Conservation (phyloP, 2,329 filamentous ascomycete genomes). For the Colletotrichum theobromicola region DNA sequence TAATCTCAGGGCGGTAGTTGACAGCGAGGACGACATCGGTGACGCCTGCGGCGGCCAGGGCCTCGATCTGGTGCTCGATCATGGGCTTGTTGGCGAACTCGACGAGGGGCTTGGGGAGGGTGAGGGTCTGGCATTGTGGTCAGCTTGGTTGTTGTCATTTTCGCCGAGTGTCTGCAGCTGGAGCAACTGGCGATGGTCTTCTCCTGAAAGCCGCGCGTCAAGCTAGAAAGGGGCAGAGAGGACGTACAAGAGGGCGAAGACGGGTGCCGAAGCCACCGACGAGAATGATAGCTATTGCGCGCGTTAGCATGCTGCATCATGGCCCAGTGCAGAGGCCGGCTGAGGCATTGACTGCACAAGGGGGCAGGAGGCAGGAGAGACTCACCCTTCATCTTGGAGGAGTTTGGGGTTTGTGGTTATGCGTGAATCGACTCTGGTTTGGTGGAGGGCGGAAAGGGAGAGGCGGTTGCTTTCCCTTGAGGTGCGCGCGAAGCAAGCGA, state of each 20-base stretch:
- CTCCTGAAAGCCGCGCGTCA: not conserved
- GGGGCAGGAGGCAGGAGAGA: not conserved
- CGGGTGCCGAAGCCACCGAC: slow-evolving; percentile 99
- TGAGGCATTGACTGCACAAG: not conserved
- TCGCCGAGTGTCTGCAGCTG: not conserved
- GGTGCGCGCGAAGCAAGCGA: slow-evolving; percentile 13
- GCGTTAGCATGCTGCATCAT: slow-evolving; percentile 7
- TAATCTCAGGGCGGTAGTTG: slow-evolving; percentile 98
- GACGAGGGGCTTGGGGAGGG: slow-evolving; percentile 94
- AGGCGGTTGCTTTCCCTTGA: not conserved
- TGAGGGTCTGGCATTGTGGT: slow-evolving; percentile 73
- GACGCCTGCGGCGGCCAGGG: slow-evolving; percentile 89
- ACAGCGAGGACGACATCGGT: slow-evolving; percentile 98
- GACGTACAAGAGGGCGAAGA: slow-evolving; percentile 88
- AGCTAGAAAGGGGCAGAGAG: not conserved
- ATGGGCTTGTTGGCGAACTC: slow-evolving; percentile 99
- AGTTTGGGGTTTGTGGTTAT: not conserved
- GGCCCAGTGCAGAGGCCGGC: not conserved
- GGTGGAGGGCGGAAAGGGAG: not conserved
- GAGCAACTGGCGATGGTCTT: not conserved
- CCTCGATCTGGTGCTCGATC: slow-evolving; percentile 98
- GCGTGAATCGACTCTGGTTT: not conserved
- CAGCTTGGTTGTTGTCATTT: slow-evolving; percentile 21
- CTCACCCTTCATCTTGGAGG: slow-evolving; percentile 22
- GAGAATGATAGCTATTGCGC: slow-evolving; percentile 85